These are phyloP conservation scores for Eutrema yunnanense DNA, from an alignment of 345 rosid genomes.

Conservation along the genomic window DNA sequence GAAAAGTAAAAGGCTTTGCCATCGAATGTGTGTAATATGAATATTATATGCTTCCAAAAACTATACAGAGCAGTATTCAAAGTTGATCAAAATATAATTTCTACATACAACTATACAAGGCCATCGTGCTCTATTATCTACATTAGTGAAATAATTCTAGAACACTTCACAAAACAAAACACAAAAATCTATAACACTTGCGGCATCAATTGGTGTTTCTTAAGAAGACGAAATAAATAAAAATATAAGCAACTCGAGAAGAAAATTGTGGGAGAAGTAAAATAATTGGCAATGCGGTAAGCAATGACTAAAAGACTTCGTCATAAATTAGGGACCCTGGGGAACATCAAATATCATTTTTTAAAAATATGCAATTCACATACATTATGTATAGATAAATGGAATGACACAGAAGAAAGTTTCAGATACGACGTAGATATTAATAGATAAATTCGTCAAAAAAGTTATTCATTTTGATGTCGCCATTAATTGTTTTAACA, in stretches of 20 bases:
- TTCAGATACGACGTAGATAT: too few species aligned
- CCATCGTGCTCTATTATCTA: neutral
- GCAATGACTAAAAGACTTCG: conserved; percentile 20
- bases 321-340: conserved; percentile 18
- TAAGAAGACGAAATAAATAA: neutral
- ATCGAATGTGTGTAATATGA: neutral
- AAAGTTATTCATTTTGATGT: too few species aligned
- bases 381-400: neutral
- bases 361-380: neutral
- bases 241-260: conserved; percentile 1
- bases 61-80: neutral
- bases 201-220: neutral
- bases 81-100: neutral
- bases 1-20: neutral
- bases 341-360: conserved; percentile 4
- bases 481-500: too few species aligned
- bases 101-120: neutral
- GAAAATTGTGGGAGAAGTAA: conserved; percentile 8
- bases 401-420: too few species aligned
- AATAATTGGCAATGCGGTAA: conserved; percentile 16
- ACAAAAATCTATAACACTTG: neutral
- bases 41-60: neutral
- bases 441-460: too few species aligned
- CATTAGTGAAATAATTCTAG: neutral
- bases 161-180: neutral